A percentile compares a stretch with the other conserved stretches of the same genome.
phyloP scores from a whole-genome alignment of 208 protist genomes.

The Acanthamoeba culbertsoni region DNA sequence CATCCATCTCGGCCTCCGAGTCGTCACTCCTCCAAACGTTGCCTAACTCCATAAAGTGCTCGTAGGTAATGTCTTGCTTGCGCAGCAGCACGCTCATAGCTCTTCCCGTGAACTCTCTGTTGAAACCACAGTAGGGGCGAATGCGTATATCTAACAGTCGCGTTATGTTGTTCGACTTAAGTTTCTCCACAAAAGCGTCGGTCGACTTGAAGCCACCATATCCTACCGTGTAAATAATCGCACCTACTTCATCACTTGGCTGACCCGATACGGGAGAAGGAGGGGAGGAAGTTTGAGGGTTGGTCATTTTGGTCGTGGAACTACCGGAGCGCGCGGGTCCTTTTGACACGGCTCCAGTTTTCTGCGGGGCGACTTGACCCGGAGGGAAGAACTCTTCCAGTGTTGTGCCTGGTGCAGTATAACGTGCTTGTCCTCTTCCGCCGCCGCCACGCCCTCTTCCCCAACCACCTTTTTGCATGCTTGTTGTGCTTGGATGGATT shows the following conservation, averaged over 20 bases:
- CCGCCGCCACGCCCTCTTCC: background rate
- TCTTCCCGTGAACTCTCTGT: slow-evolving; percentile 20
- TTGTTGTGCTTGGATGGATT: too few species aligned
- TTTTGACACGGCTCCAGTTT: too few species aligned
- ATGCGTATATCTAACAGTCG: slow-evolving; percentile 44
- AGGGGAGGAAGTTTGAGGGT: background rate
- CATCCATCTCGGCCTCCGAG: slow-evolving; percentile 5
- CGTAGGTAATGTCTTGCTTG: slow-evolving; percentile 30
- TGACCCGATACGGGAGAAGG: background rate
- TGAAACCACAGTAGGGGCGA: slow-evolving; percentile 53
- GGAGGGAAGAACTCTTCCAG: too few species aligned
- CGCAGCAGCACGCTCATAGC: background rate
- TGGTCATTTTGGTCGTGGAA: background rate
- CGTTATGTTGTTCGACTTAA: slow-evolving; percentile 2
- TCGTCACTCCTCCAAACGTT: slow-evolving; percentile 53
- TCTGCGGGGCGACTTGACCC: too few species aligned
- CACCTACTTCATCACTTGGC: background rate
- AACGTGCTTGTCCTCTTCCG: background rate
- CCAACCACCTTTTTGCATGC: background rate
- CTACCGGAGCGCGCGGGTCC: too few species aligned
- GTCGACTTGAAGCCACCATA: slow-evolving; percentile 24
- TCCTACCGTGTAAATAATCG: slow-evolving; percentile 40
- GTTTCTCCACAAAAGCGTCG: background rate
- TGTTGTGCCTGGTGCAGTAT: too few species aligned
- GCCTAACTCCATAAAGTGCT: slow-evolving; percentile 62